These are phyloP conservation scores for Penicillium brasilianum DNA, from an alignment of 2,329 filamentous ascomycete species.

Conservation along the genomic window DNA sequence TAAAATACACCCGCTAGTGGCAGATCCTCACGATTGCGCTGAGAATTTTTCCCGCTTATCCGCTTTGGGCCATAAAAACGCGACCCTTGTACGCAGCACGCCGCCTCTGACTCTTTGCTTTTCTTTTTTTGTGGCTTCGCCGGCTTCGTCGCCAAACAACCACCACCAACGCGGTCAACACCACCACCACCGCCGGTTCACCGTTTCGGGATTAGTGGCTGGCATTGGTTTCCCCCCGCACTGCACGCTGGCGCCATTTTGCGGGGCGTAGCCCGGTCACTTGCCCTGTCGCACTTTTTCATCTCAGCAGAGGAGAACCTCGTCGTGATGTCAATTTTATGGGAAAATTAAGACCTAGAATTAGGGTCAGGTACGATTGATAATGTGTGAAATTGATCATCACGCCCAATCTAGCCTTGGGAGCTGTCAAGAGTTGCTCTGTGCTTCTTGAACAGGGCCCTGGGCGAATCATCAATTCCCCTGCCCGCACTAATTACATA, in stretches of 20 bases:
- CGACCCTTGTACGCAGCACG: slow-evolving; percentile 29
- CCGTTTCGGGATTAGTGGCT: slow-evolving; percentile 22
- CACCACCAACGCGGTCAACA: not conserved
- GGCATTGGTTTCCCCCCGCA: slow-evolving; percentile 32
- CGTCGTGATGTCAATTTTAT: not conserved
- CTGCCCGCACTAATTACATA: slow-evolving; percentile 40
- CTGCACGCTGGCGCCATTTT: slow-evolving; percentile 29
- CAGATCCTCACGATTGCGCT: slow-evolving; percentile 16
- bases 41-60: slow-evolving; percentile 21
- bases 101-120: slow-evolving; percentile 11
- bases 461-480: slow-evolving; percentile 33
- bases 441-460: slow-evolving; percentile 22
- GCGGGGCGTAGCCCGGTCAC: slow-evolving; percentile 28
- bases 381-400: slow-evolving; percentile 4
- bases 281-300: slow-evolving; percentile 23
- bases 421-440: slow-evolving; percentile 33
- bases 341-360: not conserved
- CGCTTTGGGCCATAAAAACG: slow-evolving; percentile 30
- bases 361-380: not conserved
- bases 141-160: slow-evolving; percentile 19
- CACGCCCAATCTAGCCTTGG: slow-evolving; percentile 20
- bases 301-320: not conserved
- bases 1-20: slow-evolving; percentile 15
- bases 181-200: slow-evolving; percentile 20
- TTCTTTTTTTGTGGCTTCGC: slow-evolving; percentile 14